These are phyloP conservation scores for Lophiostoma macrostomum DNA, from an alignment of 495 filamentous ascomycete genomes.

Conservation along the genomic window DNA sequence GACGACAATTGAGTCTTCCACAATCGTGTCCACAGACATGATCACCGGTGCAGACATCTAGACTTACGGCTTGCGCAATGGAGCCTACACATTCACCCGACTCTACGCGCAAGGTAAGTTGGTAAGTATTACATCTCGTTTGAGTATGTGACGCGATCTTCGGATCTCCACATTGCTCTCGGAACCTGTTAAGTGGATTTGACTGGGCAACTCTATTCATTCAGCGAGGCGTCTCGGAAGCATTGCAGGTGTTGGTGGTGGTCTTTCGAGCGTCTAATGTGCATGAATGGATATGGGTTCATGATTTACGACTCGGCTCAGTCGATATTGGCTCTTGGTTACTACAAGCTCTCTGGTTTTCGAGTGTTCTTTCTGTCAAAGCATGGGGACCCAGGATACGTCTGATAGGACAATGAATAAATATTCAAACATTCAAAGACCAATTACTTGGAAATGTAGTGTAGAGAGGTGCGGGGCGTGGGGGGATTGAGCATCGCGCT, in stretches of 20 bases:
- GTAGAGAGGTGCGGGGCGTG: no score
- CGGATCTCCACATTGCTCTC: slow-evolving; percentile 18
- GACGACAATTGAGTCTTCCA: background rate
- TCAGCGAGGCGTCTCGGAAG: slow-evolving; percentile 24
- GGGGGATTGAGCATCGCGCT: no score
- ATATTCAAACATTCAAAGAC: background rate
- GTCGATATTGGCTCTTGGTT: background rate
- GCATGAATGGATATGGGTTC: slow-evolving; percentile 5
- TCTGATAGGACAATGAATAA: background rate
- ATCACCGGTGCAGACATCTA: background rate
- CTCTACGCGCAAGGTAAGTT: slow-evolving; percentile 36
- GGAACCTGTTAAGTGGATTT: slow-evolving; percentile 15
- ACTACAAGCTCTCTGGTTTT: slow-evolving; percentile 1
- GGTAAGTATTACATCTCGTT: slow-evolving; percentile 36
- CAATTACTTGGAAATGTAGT: background rate
- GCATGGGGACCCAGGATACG: background rate
- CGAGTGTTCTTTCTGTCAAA: background rate
- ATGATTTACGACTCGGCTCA: slow-evolving; percentile 15
- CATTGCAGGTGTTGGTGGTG: slow-evolving; percentile 16
- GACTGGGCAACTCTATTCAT: slow-evolving; percentile 10
- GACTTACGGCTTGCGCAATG: slow-evolving; percentile 33
- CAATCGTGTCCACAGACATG: background rate
- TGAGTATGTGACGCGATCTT: slow-evolving; percentile 32
- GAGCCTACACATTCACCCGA: slow-evolving; percentile 22
- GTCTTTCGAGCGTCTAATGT: slow-evolving; percentile 10